These are phyloP conservation scores for Elasticomyces elasticus DNA, from an alignment of 495 filamentous ascomycete genomes.

Conservation along the genomic window DNA sequence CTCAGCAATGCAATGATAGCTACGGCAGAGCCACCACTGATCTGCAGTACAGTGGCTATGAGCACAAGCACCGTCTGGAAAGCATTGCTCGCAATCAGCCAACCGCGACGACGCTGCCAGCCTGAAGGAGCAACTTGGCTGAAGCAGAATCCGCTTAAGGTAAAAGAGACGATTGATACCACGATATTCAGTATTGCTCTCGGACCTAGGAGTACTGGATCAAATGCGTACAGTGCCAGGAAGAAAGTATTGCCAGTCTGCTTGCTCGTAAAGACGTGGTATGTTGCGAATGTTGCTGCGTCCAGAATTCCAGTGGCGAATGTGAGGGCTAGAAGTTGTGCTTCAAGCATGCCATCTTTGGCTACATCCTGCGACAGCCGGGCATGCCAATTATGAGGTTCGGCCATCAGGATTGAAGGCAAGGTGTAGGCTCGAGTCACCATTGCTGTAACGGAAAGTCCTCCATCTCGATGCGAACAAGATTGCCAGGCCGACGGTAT, in stretches of 20 bases:
- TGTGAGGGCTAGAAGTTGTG: background rate
- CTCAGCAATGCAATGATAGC: background rate
- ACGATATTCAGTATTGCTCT: background rate
- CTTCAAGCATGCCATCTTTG: background rate
- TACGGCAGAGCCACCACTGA: background rate
- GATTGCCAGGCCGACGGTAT: background rate
- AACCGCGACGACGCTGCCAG: background rate
- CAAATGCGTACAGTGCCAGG: background rate
- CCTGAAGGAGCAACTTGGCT: background rate
- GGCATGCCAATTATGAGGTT: background rate
- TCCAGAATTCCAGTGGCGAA: conserved; percentile 1
- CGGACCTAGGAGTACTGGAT: background rate
- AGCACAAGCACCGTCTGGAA: background rate
- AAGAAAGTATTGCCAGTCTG: background rate
- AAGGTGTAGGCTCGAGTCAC: too few species aligned
- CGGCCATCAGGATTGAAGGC: background rate
- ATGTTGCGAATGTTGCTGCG: background rate
- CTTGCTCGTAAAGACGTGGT: background rate
- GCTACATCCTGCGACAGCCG: background rate
- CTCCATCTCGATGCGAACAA: too few species aligned
- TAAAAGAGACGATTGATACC: background rate
- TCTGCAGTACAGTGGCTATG: background rate
- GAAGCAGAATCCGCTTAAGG: background rate
- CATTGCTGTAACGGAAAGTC: too few species aligned
- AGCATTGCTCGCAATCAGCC: background rate